Evolutionary conservation across 2,329 filamentous ascomycete species (phyloP).

Genomic region (Botrytis squamosa): DNA sequence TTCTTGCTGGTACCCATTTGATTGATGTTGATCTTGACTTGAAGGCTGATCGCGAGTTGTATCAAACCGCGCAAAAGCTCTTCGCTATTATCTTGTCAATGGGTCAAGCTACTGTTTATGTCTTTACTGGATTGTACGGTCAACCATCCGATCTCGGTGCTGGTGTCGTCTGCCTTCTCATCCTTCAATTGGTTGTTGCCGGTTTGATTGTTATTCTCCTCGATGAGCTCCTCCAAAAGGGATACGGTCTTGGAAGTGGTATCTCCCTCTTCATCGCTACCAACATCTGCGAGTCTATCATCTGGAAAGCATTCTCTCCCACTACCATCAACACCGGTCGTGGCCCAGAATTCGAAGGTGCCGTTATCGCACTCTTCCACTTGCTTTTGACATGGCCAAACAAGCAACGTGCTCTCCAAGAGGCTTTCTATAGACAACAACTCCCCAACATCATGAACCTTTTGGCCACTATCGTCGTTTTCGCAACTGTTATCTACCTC

Average conservation of each 20-base stretch:
- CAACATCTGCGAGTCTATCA: slow-evolving; percentile 99
- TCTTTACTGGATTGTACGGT: slow-evolving; percentile 96
- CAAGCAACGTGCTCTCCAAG: slow-evolving; percentile 97
- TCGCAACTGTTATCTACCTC: slow-evolving; percentile 97
- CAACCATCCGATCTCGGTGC: slow-evolving; percentile 94
- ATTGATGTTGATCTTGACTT: slow-evolving; percentile 99
- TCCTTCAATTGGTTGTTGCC: slow-evolving; percentile 95
- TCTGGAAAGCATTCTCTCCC: slow-evolving; percentile 99
- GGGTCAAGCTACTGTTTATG: slow-evolving; percentile 96
- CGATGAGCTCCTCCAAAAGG: slow-evolving; percentile 98
- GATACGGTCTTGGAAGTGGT: slow-evolving; percentile 95
- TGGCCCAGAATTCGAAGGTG: slow-evolving; percentile 98
- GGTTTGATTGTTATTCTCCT: slow-evolving; percentile 99
- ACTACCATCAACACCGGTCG: slow-evolving; percentile 99
- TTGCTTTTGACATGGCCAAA: slow-evolving; percentile 97
- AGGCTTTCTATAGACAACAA: slow-evolving; percentile 99
- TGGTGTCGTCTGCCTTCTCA: slow-evolving; percentile 96
- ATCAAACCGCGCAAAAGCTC: slow-evolving; percentile 99
- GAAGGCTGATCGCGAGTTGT: slow-evolving; percentile 99
- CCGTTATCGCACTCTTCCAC: slow-evolving; percentile 96
- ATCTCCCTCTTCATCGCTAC: slow-evolving; percentile 99
- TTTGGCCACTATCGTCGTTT: slow-evolving; percentile 86
- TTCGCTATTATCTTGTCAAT: slow-evolving; percentile 97
- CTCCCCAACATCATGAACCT: slow-evolving; percentile 99
- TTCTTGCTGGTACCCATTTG: slow-evolving; percentile 97